These are phyloP conservation scores for Colletotrichum karsti DNA, from an alignment of 2,329 filamentous ascomycete genomes.

Conservation along the genomic window DNA sequence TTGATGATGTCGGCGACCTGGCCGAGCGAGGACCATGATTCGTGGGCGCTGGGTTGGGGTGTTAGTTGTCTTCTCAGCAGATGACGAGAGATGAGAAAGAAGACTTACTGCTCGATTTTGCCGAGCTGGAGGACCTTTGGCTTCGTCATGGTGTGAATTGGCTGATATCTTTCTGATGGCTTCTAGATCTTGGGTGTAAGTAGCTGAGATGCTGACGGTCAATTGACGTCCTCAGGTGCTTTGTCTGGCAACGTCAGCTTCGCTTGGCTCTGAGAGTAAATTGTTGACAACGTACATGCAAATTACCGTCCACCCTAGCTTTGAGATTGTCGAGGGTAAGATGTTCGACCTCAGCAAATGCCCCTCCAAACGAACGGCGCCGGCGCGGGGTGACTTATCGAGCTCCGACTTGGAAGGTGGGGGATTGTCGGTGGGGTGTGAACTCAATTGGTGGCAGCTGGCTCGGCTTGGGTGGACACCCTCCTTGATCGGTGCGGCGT, in stretches of 20 bases:
- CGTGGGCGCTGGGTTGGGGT: constrained; percentile 65
- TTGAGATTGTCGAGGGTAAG: not conserved
- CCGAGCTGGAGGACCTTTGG: constrained; percentile 50
- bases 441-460: constrained; percentile 11
- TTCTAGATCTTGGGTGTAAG: not conserved
- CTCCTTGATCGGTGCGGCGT: not conserved
- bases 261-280: too few species aligned
- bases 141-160: constrained; percentile 3
- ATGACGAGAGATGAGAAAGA: not conserved
- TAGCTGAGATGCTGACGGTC: too few species aligned
- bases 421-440: constrained; percentile 3
- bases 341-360: not conserved
- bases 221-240: too few species aligned
- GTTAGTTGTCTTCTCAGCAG: not conserved
- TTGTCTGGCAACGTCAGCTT: too few species aligned
- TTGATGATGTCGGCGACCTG: constrained; percentile 71
- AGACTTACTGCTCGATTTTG: constrained; percentile 46
- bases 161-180: not conserved
- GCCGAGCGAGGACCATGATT: constrained; percentile 69
- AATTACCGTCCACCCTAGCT: too few species aligned
- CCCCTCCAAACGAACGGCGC: constrained; percentile 1
- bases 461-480: not conserved
- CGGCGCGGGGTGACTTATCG: constrained; percentile 16
- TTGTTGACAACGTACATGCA: too few species aligned
- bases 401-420: constrained; percentile 10